Conservation (phyloP, 2,329 filamentous ascomycete genomes). For the Calonectria henricotiae region DNA sequence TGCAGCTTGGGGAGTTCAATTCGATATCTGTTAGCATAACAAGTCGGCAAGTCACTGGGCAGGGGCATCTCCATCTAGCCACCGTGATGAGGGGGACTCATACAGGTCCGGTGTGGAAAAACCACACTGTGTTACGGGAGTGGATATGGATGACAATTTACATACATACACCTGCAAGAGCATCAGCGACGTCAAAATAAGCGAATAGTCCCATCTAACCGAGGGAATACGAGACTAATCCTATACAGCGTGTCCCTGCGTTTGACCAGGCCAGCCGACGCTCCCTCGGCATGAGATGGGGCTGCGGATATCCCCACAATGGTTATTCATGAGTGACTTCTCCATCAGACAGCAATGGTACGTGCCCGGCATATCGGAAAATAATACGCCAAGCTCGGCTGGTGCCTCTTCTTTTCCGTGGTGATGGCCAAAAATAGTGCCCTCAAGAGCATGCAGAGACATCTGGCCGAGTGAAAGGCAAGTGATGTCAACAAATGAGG, state of each 20-base stretch:
- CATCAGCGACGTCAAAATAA: background rate
- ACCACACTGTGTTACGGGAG: background rate
- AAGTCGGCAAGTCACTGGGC: too few relatives aligned
- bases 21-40: too few relatives aligned
- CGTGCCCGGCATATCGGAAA: background rate
- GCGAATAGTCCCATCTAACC: background rate
- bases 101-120: background rate
- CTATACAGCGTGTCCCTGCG: conserved; percentile 8
- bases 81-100: too few relatives aligned
- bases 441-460: background rate
- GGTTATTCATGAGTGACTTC: background rate
- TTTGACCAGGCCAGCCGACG: background rate
- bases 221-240: background rate
- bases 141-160: background rate
- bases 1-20: too few relatives aligned
- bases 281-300: background rate
- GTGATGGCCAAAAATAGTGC: background rate
- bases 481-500: background rate
- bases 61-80: background rate
- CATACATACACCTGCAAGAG: background rate
- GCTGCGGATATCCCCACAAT: conserved; percentile 9
- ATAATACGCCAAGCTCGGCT: too few relatives aligned
- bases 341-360: background rate
- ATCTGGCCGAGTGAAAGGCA: background rate
- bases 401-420: background rate